Evolutionary conservation across 108 stramenopile genomes (phyloP).

Genomic region (Fistulifera solaris): DNA sequence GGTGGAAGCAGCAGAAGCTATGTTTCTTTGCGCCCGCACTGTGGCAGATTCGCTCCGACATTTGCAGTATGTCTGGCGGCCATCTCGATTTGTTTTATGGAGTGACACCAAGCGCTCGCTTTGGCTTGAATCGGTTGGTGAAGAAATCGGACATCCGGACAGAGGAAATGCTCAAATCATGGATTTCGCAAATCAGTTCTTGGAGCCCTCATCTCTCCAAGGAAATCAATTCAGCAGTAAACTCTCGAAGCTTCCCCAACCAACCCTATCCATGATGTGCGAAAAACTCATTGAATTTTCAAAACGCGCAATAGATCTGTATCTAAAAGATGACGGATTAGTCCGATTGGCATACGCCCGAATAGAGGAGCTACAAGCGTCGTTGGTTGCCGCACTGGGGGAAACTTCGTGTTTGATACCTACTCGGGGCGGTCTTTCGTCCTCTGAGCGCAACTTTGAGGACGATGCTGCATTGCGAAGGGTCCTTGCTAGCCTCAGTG

Average conservation of each 20-base stretch:
- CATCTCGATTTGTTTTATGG: slow-evolving; percentile 65
- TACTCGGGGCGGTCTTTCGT: background rate
- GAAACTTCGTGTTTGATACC: background rate
- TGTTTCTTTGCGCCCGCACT: slow-evolving; percentile 59
- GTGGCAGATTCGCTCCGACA: slow-evolving; percentile 61
- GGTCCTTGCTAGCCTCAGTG: slow-evolving; percentile 35
- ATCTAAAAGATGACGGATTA: slow-evolving; percentile 49
- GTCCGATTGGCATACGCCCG: slow-evolving; percentile 55
- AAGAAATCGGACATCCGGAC: slow-evolving; percentile 30
- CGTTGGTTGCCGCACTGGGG: slow-evolving; percentile 37
- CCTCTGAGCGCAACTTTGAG: slow-evolving; percentile 15
- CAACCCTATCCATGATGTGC: slow-evolving; percentile 43
- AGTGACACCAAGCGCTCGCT: slow-evolving; percentile 45
- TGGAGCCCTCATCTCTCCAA: slow-evolving; percentile 36
- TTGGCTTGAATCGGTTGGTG: slow-evolving; percentile 63
- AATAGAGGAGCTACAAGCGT: slow-evolving; percentile 53
- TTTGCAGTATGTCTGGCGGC: slow-evolving; percentile 58
- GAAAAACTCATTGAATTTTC: slow-evolving; percentile 31
- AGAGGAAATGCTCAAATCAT: slow-evolving; percentile 57
- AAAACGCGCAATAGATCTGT: slow-evolving; percentile 45
- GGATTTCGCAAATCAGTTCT: slow-evolving; percentile 60
- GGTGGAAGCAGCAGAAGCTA: slow-evolving; percentile 74
- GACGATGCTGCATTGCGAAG: slow-evolving; percentile 37
- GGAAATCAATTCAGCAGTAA: slow-evolving; percentile 1
- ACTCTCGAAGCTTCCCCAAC: slow-evolving; percentile 22